These are phyloP conservation scores for Aureoboletus auriporus DNA, from an alignment of 768 basidiomycete genomes.

Conservation along the genomic window DNA sequence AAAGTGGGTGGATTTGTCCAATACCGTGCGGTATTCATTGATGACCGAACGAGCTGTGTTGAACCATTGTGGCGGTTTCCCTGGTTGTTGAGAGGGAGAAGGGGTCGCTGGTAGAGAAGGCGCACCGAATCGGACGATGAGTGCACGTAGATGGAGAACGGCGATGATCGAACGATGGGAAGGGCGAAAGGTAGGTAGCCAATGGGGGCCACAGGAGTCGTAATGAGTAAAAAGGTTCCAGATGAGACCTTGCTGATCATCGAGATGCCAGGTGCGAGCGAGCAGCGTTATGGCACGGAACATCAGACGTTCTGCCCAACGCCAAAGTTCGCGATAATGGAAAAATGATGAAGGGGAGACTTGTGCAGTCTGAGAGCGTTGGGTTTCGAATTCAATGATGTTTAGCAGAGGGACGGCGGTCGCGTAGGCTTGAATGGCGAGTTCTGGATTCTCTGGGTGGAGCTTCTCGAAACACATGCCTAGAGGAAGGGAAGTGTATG, in stretches of 20 bases:
- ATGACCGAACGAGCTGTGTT: constrained; percentile 62
- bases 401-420: constrained; percentile 52
- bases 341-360: constrained; percentile 46
- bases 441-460: constrained; percentile 40
- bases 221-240: constrained; percentile 67
- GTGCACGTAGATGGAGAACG: constrained; percentile 68
- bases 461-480: constrained; percentile 76
- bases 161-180: constrained; percentile 68
- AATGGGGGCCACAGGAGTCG: constrained; percentile 55
- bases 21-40: constrained; percentile 64
- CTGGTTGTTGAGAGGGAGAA: constrained; percentile 19
- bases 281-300: constrained; percentile 74
- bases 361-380: constrained; percentile 26
- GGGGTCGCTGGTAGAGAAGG: constrained; percentile 12
- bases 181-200: constrained; percentile 79
- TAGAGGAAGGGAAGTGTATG: constrained; percentile 24
- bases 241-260: constrained; percentile 38
- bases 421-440: constrained; percentile 57
- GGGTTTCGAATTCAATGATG: constrained; percentile 45
- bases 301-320: constrained; percentile 80
- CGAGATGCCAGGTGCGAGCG: constrained; percentile 39
- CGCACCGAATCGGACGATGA: constrained; percentile 48
- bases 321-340: constrained; percentile 77
- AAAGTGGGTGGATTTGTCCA: constrained; percentile 69
- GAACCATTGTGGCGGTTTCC: constrained; percentile 52